Base-by-base conservation (phyloP, 2,329 filamentous ascomycete species). In the Fusarium solani-melongenae region DNA sequence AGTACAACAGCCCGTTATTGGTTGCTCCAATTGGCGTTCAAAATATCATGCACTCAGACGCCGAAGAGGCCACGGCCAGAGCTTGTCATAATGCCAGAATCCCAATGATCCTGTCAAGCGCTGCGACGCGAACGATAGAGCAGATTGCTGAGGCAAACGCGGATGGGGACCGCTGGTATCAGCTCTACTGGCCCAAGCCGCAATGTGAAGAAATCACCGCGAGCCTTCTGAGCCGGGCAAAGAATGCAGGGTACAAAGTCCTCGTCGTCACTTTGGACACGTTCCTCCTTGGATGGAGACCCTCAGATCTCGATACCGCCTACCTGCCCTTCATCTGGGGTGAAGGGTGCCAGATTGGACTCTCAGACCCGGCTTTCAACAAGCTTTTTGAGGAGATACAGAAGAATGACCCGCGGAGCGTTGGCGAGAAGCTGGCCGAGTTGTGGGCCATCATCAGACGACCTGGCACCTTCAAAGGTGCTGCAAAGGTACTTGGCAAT, bases 231-330 rank as follows among this genome's bases (percentile, higher is more conserved):
- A 78, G 81, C 2, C 86, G 92, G 0, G 93, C 92, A 1, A 90
- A 89, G 77, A 84, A 82, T 0, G 87, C 84, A 34, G 92, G 92
- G 1, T 94, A 87, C 81, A 86, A 86, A 36, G 91, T 90, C 1
- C 84, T 94, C 0, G 88, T 94, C 8, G 90, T 95, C 1, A 95
- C 93, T 0, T 84, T 94, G 0, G 93, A 95, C 80, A 94, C 92
- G 0, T 93, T 90, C 81, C 87, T 87, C 14, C 84, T 94, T 38
- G 88, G 88, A 1, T 95, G 92, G 92, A 85, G 93, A 39, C 92
- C 92, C 0, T 86, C 84, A 0, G 92, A 94, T 77, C 86, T 94
- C 6, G 92, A 93, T 71, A 86, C 86, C 15, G 88, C 85, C 4
- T 92, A 89, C 75, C 76, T 90, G 0, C 88, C 91, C 0, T 92